Conservation (phyloP, 208 protist genomes). For the Leishmania martiniquensis region DNA sequence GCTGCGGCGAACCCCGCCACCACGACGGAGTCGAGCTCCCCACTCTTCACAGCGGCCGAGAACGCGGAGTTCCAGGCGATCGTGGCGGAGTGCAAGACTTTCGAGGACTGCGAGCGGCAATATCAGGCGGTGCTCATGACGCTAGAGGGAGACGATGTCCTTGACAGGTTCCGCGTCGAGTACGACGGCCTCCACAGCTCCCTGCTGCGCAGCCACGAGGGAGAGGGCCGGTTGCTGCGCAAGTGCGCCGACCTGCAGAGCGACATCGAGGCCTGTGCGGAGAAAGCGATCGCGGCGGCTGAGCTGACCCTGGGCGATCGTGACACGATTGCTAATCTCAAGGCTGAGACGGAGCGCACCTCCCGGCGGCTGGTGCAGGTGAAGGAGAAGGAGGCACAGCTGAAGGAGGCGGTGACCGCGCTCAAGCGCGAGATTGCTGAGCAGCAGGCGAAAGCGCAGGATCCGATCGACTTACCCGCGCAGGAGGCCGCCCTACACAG, state of each 20-base stretch:
- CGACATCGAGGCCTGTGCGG: constrained; percentile 95
- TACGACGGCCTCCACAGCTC: constrained; percentile 98
- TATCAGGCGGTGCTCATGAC: constrained; percentile 95
- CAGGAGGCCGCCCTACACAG: constrained; percentile 96
- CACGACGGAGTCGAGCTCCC: background rate
- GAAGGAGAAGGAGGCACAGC: constrained; percentile 93
- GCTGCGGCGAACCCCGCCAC: background rate
- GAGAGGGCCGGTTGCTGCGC: constrained; percentile 96
- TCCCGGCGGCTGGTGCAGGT: constrained; percentile 93
- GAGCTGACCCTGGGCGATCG: constrained; percentile 95
- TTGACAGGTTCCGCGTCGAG: constrained; percentile 96
- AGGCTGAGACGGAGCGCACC: constrained; percentile 94
- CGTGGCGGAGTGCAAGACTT: constrained; percentile 63
- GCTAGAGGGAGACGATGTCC: constrained; percentile 93
- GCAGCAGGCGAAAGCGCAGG: constrained; percentile 88
- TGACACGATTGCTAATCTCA: constrained; percentile 93
- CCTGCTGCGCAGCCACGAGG: constrained; percentile 97
- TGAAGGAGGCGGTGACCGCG: constrained; percentile 94
- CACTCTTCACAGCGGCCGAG: constrained; percentile 43
- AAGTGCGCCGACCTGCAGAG: constrained; percentile 95
- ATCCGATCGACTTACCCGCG: constrained; percentile 85
- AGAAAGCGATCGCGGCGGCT: constrained; percentile 94
- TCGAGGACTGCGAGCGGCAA: constrained; percentile 93
- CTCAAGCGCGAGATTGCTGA: constrained; percentile 95
- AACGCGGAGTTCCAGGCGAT: constrained; percentile 55